These are phyloP conservation scores for Serendipita sp. DNA, from an alignment of 768 basidiomycete species.

Conservation along the genomic window DNA sequence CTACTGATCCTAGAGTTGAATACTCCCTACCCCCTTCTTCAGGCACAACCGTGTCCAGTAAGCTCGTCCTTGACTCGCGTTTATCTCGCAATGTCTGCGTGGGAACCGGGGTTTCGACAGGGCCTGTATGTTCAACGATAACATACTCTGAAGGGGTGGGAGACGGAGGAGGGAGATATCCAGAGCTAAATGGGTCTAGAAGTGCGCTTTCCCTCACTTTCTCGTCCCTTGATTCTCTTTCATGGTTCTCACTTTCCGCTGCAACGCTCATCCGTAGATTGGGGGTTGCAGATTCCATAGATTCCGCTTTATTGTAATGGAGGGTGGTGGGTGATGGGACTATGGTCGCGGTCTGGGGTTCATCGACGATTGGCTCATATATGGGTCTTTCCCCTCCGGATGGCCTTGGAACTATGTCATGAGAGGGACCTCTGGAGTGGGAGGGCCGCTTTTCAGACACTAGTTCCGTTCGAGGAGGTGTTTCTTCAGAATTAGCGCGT, in stretches of 20 bases:
- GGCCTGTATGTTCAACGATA: neutral
- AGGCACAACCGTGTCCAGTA: neutral
- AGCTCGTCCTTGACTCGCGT: neutral
- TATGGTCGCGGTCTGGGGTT: neutral
- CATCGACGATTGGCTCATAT: neutral
- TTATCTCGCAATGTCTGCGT: neutral
- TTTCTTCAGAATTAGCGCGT: neutral
- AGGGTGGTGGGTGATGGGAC: neutral
- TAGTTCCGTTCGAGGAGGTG: neutral
- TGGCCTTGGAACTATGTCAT: neutral
- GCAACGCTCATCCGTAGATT: neutral
- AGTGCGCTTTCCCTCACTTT: neutral
- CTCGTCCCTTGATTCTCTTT: neutral
- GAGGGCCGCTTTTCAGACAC: neutral
- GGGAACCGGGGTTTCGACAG: neutral
- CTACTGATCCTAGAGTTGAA: neutral
- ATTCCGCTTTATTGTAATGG: neutral
- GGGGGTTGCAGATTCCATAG: neutral
- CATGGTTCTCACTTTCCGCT: neutral
- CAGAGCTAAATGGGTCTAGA: neutral
- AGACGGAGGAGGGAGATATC: neutral
- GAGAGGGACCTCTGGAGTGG: neutral
- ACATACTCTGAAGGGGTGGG: constrained; percentile 1
- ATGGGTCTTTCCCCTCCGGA: neutral
- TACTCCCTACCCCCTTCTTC: neutral